A percentile compares a stretch with the other conserved stretches of the same genome.
Evolutionary conservation across 2,329 filamentous ascomycete species (phyloP).

Genomic region (Xylaria sp.): DNA sequence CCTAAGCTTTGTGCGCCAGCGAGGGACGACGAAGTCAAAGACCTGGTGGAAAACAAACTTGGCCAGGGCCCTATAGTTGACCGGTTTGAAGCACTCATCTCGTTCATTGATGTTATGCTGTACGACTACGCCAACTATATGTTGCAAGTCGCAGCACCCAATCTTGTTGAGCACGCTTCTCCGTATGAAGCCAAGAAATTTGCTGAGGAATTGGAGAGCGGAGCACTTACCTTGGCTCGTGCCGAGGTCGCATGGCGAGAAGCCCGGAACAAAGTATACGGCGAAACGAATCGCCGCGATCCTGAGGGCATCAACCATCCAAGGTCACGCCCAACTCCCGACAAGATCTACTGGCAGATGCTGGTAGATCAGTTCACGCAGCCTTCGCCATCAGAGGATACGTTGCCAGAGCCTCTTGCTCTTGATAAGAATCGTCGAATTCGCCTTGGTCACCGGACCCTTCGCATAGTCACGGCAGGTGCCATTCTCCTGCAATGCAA

Average conservation of each 20-base stretch:
- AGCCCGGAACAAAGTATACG: constrained; percentile 58
- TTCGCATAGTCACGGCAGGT: constrained; percentile 66
- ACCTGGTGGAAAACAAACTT: constrained; percentile 58
- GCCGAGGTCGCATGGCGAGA: constrained; percentile 63
- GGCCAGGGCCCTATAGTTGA: constrained; percentile 62
- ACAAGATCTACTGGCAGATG: constrained; percentile 71
- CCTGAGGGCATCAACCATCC: constrained; percentile 61
- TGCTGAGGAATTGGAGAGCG: constrained; percentile 55
- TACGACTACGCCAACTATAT: constrained; percentile 81
- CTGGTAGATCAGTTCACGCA: constrained; percentile 71
- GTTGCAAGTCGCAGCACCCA: constrained; percentile 64
- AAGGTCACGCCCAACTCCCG: constrained; percentile 56
- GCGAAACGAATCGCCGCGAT: constrained; percentile 63
- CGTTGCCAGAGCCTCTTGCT: constrained; percentile 67
- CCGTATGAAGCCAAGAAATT: constrained; percentile 73
- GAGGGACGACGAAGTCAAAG: constrained; percentile 70
- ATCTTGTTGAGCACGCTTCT: constrained; percentile 63
- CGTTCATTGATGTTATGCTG: constrained; percentile 70
- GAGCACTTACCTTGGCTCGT: constrained; percentile 48
- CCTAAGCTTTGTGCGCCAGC: constrained; percentile 77
- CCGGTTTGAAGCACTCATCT: constrained; percentile 68
- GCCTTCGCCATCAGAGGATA: constrained; percentile 47
- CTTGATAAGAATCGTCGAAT: constrained; percentile 62
- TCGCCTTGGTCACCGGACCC: constrained; percentile 50
- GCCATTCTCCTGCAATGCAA: constrained; percentile 75